Evolutionary conservation across 2,329 filamentous ascomycete species (phyloP), one percentile per base, ranked within the genome.

Genomic region (Phyllosticta citribraziliensis): DNA sequence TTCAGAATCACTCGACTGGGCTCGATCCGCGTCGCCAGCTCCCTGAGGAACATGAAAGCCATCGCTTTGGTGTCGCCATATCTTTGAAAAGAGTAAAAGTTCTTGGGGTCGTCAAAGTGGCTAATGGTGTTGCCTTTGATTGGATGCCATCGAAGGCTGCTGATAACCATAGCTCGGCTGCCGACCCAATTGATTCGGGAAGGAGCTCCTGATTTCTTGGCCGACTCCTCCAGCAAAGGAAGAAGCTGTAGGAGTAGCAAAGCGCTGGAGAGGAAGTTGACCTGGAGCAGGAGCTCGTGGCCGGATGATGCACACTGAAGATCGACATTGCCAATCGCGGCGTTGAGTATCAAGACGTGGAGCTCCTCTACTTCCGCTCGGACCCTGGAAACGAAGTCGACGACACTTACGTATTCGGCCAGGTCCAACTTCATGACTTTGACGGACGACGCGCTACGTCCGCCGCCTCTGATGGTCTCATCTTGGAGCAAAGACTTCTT

Each of bases 361-460:
- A 58, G 30, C 3, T 19, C 51, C 5, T 50, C 10, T 27, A 58
- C 40, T 5, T 52, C 40, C 10, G 17, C 27, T 30, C 54, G 52
- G 24, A 58, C 20, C 17, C 47, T 22, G 56, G 25, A 35, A n/a
- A 50, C 56, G 27, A 58, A 58, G 8, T 53, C 50, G 47, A 24
- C 14, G 12, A 54, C 57, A 20, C 57, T 58, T 25, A 24, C 17
- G 20, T 58, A 54, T 14, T 52, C 50, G 51, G 50, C 57, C 51
- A 54, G 52, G 50, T 58, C 57, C 24, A 58, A 20, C 57, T 58
- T 58, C 57, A 58, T 52, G 24, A 57, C 22, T 40, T 24, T 24
- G 12, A 52, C 6, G 2, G 25, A 17, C 5, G 35, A 22, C 22
- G 35, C 22, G 33, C 33, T 40, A 3, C 33, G 33, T 5, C 33